Evolutionary conservation across 345 rosid species (phyloP), one percentile per base, ranked within the genome.

Genomic region (Microthlaspi erraticum): DNA sequence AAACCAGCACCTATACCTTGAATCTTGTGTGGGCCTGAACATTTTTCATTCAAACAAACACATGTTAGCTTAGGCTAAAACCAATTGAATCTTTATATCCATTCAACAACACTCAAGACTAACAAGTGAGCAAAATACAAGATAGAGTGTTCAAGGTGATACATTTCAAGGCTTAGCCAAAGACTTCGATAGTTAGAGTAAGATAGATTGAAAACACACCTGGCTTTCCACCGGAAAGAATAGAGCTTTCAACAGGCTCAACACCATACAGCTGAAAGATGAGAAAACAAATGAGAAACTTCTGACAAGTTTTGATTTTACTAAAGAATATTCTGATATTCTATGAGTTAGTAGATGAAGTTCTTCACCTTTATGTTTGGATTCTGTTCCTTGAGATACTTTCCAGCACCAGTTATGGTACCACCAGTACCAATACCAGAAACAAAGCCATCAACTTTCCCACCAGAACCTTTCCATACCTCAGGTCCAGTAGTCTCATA

Each of bases 381-480:
- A 58, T 90, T 88, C 44, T 87, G 86, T 72, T 90, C 98, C 72
- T 85, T 93, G 5, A 93, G 89, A 77, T 80, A 90, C 72, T 86
- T 93, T 13, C 98, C 98, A 5, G 81, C 82, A 70, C 98, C 97
- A 10, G 98, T 88, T 37, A 90, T 80, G 59, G 97, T 93, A 69
- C 98, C 98, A 19, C 98, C 98, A 43, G 98, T 93, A 64, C 98
- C 96, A 49, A 93, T 90, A 29, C 98, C 98, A 6, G 98, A 88
- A 64, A 93, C 88, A 77, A 90, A 76, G 44, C 92, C 93, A 77
- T 90, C 93, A 38, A 93, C 64, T 81, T 86, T 93, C 58, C 93
- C 97, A 56, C 68, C 89, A 2, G 98, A 65, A 42, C 88, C 93
- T 81, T 81, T 83, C 98, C 98, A 90, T 71, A 93, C 71, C 84